phyloP scores from a whole-genome alignment of 2,329 filamentous ascomycete genomes.

The Colletotrichum somersetense region DNA sequence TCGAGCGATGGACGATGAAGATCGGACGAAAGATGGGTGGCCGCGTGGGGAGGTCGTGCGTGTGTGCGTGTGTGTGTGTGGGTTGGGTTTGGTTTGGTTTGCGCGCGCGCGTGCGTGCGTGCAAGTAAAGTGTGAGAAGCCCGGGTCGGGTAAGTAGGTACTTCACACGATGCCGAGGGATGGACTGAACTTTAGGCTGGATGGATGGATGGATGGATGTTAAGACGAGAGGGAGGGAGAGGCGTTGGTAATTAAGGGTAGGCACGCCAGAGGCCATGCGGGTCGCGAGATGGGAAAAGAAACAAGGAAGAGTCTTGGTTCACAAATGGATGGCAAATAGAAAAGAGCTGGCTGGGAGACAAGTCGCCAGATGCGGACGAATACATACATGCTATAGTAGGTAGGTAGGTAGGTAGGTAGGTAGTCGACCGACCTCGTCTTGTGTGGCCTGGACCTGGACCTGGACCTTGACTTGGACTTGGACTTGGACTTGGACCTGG shows the following conservation, averaged over 20 bases:
- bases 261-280: neutral
- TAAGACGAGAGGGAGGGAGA: constrained; percentile 2
- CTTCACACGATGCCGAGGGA: constrained; percentile 11
- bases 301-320: neutral
- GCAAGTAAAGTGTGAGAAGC: neutral
- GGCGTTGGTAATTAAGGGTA: neutral
- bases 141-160: neutral
- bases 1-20: constrained; percentile 23
- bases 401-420: neutral
- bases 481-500: neutral
- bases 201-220: constrained; percentile 5
- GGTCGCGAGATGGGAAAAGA: constrained; percentile 4
- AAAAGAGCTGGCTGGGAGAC: neutral
- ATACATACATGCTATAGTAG: too few species aligned
- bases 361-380: neutral
- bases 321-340: too few species aligned
- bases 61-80: constrained; percentile 21
- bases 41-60: constrained; percentile 19
- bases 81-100: constrained; percentile 15
- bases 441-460: neutral
- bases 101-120: constrained; percentile 4
- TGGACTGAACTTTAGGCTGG: constrained; percentile 14
- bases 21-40: constrained; percentile 34
- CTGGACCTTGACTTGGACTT: neutral
- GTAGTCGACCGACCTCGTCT: too few species aligned